Percentiles rank a stretch among this genome's conserved stretches.
These are phyloP conservation scores for Suillus luteus DNA, from an alignment of 768 basidiomycete genomes.

Conservation along the genomic window DNA sequence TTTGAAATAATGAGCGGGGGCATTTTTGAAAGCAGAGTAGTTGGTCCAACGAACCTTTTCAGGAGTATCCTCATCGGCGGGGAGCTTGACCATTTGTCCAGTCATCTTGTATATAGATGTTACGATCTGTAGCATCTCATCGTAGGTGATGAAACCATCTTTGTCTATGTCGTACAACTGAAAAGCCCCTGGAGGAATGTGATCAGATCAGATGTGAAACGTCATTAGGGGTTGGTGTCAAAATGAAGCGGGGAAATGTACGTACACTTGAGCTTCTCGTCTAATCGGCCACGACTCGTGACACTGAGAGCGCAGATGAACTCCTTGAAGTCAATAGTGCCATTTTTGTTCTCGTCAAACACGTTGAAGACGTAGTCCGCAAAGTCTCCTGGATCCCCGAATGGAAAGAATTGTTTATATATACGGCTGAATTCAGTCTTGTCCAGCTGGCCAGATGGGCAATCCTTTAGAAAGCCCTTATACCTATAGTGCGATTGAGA, in stretches of 20 bases:
- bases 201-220: conserved; percentile 12
- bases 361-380: conserved; percentile 99
- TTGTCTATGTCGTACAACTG: conserved; percentile 99
- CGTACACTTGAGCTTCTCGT: conserved; percentile 98
- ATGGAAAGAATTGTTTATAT: conserved; percentile 99
- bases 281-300: conserved; percentile 88
- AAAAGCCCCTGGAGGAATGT: conserved; percentile 83
- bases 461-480: conserved; percentile 99
- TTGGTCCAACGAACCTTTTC: conserved; percentile 69
- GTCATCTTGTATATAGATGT: conserved; percentile 99
- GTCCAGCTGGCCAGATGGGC: conserved; percentile 95
- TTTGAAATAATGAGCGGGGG: conserved; percentile 10
- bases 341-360: conserved; percentile 93
- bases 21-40: conserved; percentile 17
- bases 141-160: conserved; percentile 96
- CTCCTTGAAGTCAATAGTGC: conserved; percentile 98
- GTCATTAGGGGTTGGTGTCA: conserved; percentile 6
- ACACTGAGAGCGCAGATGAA: conserved; percentile 98
- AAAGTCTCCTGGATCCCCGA: conserved; percentile 95
- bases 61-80: conserved; percentile 99
- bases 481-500: conserved; percentile 58
- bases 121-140: conserved; percentile 99
- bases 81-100: conserved; percentile 97
- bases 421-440: conserved; percentile 95
- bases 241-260: conserved; percentile 20